phyloP scores from a whole-genome alignment of 179 eudicot species.

The Patellifolia procumbens region DNA sequence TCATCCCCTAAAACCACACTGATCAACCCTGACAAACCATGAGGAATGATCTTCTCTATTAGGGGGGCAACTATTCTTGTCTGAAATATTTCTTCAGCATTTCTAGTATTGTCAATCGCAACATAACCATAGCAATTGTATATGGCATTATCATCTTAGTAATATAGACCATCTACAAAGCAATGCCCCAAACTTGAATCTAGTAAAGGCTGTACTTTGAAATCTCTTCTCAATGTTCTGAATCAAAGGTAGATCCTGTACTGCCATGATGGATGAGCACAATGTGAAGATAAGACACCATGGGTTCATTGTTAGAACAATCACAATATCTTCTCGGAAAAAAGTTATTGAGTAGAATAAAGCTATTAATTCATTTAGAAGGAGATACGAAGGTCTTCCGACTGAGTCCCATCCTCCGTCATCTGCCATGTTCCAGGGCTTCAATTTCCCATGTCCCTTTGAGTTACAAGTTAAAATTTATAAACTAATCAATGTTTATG shows the following conservation, averaged over 20 bases:
- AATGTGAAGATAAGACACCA: slow-evolving; percentile 25
- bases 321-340: neutral
- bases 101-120: slow-evolving; percentile 83
- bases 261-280: slow-evolving; percentile 62
- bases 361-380: too few relatives aligned
- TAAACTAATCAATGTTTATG: too few relatives aligned
- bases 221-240: slow-evolving; percentile 95
- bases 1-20: slow-evolving; percentile 68
- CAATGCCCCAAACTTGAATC: slow-evolving; percentile 94
- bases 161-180: slow-evolving; percentile 86
- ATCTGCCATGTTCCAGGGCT: neutral
- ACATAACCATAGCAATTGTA: slow-evolving; percentile 99
- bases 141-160: slow-evolving; percentile 81
- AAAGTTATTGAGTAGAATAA: neutral
- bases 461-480: neutral
- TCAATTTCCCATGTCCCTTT: neutral
- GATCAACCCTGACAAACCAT: slow-evolving; percentile 47
- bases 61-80: slow-evolving; percentile 75
- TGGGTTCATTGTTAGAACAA: neutral
- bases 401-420: too few relatives aligned
- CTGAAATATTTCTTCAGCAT: slow-evolving; percentile 92
- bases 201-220: slow-evolving; percentile 67
- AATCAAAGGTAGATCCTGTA: slow-evolving; percentile 97
- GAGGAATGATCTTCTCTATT: slow-evolving; percentile 63
- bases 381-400: too few relatives aligned